phyloP scores from a whole-genome alignment of 108 stramenopile species.

The Cyclotella kingstonii region DNA sequence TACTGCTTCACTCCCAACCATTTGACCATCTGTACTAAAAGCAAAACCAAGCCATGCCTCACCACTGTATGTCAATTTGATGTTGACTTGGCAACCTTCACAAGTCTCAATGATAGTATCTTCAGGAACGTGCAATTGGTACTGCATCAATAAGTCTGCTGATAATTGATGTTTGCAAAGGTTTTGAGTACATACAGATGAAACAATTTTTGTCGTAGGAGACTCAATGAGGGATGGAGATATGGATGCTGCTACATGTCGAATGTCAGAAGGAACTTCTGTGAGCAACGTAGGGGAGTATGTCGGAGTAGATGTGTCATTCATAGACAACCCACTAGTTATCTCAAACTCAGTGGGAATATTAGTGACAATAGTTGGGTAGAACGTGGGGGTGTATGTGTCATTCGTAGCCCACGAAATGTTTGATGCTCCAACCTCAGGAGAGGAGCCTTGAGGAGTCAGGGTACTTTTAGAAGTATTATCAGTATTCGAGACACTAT shows the following conservation, averaged over 20 bases:
- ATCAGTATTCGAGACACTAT: too few relatives aligned
- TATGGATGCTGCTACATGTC: background rate
- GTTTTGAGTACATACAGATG: background rate
- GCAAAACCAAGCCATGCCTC: conserved; percentile 52
- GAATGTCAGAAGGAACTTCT: too few relatives aligned
- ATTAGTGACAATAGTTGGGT: background rate
- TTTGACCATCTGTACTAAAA: conserved; percentile 28
- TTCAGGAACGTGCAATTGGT: conserved; percentile 1
- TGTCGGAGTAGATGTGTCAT: background rate
- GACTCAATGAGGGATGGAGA: background rate
- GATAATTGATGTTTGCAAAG: background rate
- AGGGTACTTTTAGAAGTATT: too few relatives aligned
- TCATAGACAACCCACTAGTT: background rate
- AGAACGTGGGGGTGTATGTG: background rate
- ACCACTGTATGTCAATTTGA: conserved; percentile 13
- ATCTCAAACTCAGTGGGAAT: background rate
- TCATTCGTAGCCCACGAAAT: background rate
- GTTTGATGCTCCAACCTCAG: background rate
- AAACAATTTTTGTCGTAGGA: background rate
- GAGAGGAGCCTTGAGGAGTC: background rate
- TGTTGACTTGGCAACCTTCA: background rate
- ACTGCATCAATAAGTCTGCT: conserved; percentile 4
- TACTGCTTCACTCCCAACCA: conserved; percentile 54
- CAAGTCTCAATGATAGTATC: conserved; percentile 7
- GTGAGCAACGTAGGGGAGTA: too few relatives aligned